Base-by-base conservation (phyloP, 2,329 filamentous ascomycete species). In the Colletotrichum sp. region DNA sequence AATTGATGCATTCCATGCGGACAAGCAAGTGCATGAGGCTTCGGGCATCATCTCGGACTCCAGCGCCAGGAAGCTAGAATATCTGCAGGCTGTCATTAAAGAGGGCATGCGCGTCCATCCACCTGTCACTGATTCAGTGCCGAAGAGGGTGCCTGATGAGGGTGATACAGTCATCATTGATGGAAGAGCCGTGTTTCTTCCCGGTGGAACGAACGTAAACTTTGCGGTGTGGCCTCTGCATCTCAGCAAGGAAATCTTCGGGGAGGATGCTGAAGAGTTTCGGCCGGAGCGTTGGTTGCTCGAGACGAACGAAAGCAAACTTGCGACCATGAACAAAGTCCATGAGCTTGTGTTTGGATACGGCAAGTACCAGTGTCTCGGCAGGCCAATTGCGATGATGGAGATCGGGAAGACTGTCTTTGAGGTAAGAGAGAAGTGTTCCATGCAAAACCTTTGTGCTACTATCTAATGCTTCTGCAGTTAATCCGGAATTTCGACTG, bases 201-300 rank as follows among this genome's bases (percentile, higher is more conserved):
- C 78, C 0, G 80, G 79, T 0, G 82, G 83, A 1, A 74, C 74
- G 9, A 70, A 74, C n/a, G 32, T 76, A 16, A 74, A 60, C 65
- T 61, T 58, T 52, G 74, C 71, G 21, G 71, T 68, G 2, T 76
- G 74, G 71, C 74, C 71, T 21, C 81, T 93, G 9, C 91, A 93
- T 78, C 87, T 89, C 0, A 84, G 89, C 6, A 84, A 86, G 8
- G 87, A 90, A 28, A 81, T 93, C 9, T 93, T 92, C 75, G 92
- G 92, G 2, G 79, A 85, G 0, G 89, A 93, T 77, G 87, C 89
- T 0, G 87, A 92, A 58, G 80, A 80, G 0, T 94, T 90, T 79
- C 82, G 88, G 5, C 92, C 92, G 0, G 91, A 93, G 79, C 82
- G 92, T 28, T 92, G 91, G 84, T 82, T 93, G 88, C 82, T 93